Percentiles rank a stretch among this genome's conserved stretches.
These are phyloP conservation scores for Geotrichum citri-aurantii DNA, from an alignment of 1,139 yeast genomes.

Conservation along the genomic window DNA sequence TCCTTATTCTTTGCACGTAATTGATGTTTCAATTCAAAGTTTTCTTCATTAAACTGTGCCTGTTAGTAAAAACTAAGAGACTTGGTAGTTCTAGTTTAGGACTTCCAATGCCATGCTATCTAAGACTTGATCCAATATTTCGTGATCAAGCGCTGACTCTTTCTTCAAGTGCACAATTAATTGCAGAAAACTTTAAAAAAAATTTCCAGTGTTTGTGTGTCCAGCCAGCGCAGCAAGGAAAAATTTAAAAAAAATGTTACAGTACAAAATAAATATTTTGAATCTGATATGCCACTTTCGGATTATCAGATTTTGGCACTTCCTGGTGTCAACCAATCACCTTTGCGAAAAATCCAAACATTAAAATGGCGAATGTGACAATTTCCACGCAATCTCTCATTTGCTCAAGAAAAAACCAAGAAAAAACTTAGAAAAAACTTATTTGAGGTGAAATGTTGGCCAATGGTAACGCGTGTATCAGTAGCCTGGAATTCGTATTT, in stretches of 20 bases:
- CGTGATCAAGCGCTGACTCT: background rate
- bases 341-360: background rate
- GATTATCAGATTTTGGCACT: background rate
- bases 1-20: too few relatives aligned
- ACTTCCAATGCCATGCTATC: background rate
- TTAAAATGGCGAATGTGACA: background rate
- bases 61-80: too few relatives aligned
- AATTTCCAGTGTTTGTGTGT: too few relatives aligned
- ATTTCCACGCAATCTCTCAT: background rate
- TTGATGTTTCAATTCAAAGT: too few relatives aligned
- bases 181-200: too few relatives aligned
- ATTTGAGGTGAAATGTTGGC: background rate
- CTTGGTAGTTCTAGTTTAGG: background rate
- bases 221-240: too few relatives aligned
- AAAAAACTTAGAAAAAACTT: background rate
- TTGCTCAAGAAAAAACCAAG: background rate
- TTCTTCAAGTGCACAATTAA: background rate
- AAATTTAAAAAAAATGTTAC: too few relatives aligned
- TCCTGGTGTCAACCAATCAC: background rate
- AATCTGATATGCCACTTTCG: background rate
- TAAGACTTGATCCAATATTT: background rate
- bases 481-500: background rate
- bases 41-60: too few relatives aligned
- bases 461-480: background rate
- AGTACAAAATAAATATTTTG: background rate